Conservation (phyloP, 495 filamentous ascomycete species). For the Tricharina praecox region DNA sequence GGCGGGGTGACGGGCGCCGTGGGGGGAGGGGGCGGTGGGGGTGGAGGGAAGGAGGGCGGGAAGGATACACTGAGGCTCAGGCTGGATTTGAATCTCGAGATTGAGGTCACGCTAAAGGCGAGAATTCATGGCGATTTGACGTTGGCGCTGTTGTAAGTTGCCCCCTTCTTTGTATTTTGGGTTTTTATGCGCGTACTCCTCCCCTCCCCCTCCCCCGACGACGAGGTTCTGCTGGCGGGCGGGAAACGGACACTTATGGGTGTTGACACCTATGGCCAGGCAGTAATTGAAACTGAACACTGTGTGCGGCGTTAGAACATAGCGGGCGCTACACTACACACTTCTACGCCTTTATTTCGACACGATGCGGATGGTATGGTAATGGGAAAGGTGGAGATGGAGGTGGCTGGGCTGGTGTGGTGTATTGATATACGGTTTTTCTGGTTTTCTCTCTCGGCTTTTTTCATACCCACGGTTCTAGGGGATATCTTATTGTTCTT, state of each 20-base stretch:
- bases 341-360: too few species aligned
- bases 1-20: conserved; percentile 6
- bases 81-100: conserved; percentile 72
- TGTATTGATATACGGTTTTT: too few species aligned
- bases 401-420: too few species aligned
- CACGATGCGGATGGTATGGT: too few species aligned
- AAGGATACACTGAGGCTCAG: conserved; percentile 62
- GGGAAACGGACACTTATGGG: too few species aligned
- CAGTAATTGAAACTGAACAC: conserved; percentile 4
- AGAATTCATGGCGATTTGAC: conserved; percentile 86
- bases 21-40: conserved; percentile 27
- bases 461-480: too few species aligned
- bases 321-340: not conserved
- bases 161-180: too few species aligned
- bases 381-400: too few species aligned
- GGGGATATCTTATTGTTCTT: too few species aligned
- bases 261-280: conserved; percentile 3
- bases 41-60: conserved; percentile 36
- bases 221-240: not conserved
- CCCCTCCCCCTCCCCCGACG: not conserved
- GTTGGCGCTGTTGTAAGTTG: conserved; percentile 62
- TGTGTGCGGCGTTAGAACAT: conserved; percentile 3
- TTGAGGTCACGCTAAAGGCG: conserved; percentile 84
- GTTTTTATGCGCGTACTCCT: not conserved
- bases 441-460: too few species aligned